Conservation (phyloP, 148 eudicot species). For the Dysphania ambrosioides region DNA sequence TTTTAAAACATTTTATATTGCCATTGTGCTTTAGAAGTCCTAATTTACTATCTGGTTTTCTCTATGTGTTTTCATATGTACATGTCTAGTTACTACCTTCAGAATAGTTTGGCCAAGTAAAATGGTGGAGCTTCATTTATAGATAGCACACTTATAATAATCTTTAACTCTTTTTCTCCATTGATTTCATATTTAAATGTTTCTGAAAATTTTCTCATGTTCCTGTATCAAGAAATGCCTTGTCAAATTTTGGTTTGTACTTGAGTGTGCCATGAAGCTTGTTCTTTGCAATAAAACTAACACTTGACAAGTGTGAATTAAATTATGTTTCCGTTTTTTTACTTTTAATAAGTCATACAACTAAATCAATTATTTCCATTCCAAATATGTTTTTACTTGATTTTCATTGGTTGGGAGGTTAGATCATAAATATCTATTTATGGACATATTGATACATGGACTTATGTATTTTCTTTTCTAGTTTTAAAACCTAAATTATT, state of each 20-base stretch:
- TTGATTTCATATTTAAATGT: background rate
- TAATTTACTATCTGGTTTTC: background rate
- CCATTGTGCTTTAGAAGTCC: conserved; percentile 2
- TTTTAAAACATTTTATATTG: conserved; percentile 4
- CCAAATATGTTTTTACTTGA: no score
- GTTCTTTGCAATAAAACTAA: background rate
- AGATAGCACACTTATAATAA: no score
- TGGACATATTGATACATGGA: no score
- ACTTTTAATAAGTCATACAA: no score
- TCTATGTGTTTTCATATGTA: background rate
- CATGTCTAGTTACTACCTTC: background rate
- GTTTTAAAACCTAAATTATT: no score
- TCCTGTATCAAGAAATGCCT: background rate
- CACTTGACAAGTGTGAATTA: conserved; percentile 1
- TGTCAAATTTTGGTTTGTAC: background rate
- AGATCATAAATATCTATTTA: no score
- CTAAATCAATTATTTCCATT: no score
- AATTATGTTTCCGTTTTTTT: no score
- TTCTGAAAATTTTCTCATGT: background rate
- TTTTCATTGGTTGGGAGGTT: no score
- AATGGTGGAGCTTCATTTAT: no score
- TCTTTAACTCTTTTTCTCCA: background rate
- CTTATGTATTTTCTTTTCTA: no score
- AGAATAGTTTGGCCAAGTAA: background rate
- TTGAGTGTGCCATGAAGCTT: background rate